phyloP scores from a whole-genome alignment of 2,329 filamentous ascomycete species.

The Orbilia oligospora region DNA sequence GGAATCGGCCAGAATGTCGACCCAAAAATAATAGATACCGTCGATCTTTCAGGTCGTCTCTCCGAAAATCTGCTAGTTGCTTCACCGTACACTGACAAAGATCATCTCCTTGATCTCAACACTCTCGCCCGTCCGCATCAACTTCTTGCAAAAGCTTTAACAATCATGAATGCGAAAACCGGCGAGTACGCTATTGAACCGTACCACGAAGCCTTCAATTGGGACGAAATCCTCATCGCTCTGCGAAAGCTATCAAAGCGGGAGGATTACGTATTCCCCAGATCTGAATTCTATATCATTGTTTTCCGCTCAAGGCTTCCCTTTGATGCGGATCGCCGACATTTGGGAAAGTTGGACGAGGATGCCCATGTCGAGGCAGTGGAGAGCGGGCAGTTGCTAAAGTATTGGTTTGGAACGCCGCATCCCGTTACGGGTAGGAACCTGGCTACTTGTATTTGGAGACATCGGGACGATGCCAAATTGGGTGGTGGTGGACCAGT shows the following conservation, averaged over 20 bases:
- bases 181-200: slow-evolving; percentile 82
- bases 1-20: slow-evolving; percentile 46
- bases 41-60: slow-evolving; percentile 39
- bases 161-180: slow-evolving; percentile 74
- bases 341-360: slow-evolving; percentile 81
- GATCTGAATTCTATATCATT: slow-evolving; percentile 80
- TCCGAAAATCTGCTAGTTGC: slow-evolving; percentile 64
- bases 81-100: slow-evolving; percentile 80
- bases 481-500: slow-evolving; percentile 75
- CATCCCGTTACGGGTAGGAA: slow-evolving; percentile 78
- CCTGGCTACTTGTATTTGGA: slow-evolving; percentile 83
- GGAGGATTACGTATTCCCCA: slow-evolving; percentile 67
- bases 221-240: slow-evolving; percentile 74
- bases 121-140: slow-evolving; percentile 76
- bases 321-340: slow-evolving; percentile 75
- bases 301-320: slow-evolving; percentile 83
- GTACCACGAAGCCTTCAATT: slow-evolving; percentile 84
- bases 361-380: slow-evolving; percentile 85
- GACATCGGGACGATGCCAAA: slow-evolving; percentile 74
- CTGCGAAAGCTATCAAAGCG: slow-evolving; percentile 71
- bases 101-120: slow-evolving; percentile 80
- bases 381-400: slow-evolving; percentile 83
- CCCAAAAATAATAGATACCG: slow-evolving; percentile 44
- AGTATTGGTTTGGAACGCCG: slow-evolving; percentile 91
- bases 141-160: slow-evolving; percentile 80